Percentiles rank a stretch among this genome's conserved stretches.
phyloP scores from a whole-genome alignment of 805 yeast genomes.

The Candida morakotiae region DNA sequence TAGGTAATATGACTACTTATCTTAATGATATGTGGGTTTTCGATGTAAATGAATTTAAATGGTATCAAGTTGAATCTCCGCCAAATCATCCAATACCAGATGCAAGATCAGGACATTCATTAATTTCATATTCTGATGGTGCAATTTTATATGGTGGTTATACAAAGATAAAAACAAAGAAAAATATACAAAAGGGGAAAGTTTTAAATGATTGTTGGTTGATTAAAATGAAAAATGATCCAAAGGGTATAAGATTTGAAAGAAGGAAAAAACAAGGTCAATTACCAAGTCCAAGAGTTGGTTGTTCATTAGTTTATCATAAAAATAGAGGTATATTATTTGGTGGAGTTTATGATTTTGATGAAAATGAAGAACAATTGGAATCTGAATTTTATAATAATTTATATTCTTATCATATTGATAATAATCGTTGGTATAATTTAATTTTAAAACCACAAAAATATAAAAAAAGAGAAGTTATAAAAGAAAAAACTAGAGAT shows the following conservation, averaged over 20 bases:
- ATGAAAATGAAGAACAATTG: constrained; percentile 90
- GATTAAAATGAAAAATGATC: constrained; percentile 80
- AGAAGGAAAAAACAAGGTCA: constrained; percentile 85
- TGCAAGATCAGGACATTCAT: constrained; percentile 89
- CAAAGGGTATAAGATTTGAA: constrained; percentile 79
- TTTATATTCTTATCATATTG: constrained; percentile 76
- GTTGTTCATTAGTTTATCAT: constrained; percentile 84
- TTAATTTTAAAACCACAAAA: constrained; percentile 60
- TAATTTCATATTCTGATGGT: constrained; percentile 76
- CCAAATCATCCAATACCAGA: constrained; percentile 79
- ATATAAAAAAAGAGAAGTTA: constrained; percentile 39
- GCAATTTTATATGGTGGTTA: constrained; percentile 91
- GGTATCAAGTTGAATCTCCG: constrained; percentile 89
- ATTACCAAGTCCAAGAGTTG: constrained; percentile 92
- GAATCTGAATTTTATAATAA: constrained; percentile 82
- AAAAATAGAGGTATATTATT: constrained; percentile 89
- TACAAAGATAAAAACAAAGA: constrained; percentile 84
- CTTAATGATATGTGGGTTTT: constrained; percentile 87
- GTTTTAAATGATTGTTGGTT: constrained; percentile 83
- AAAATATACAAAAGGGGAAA: constrained; percentile 88
- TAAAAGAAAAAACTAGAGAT: constrained; percentile 56
- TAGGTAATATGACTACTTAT: constrained; percentile 80
- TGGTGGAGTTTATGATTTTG: constrained; percentile 94
- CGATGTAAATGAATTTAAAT: constrained; percentile 82
- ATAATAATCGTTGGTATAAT: constrained; percentile 84